Evolutionary conservation across 768 basidiomycete species (phyloP).

Genomic region (Royoungia palumana): DNA sequence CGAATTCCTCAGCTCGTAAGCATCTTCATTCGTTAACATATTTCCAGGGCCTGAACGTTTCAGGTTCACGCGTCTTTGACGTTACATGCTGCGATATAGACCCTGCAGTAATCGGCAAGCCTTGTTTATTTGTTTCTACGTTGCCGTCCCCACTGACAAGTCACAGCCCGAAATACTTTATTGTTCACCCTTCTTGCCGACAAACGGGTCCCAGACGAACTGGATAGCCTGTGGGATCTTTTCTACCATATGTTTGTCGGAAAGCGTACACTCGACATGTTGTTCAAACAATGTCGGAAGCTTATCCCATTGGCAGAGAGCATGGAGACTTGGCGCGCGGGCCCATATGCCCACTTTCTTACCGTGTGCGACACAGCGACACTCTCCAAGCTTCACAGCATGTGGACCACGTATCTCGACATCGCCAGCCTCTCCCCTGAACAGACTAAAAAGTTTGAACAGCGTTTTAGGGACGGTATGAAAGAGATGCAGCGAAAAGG

Average conservation of each 20-base stretch:
- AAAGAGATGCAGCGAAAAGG: background rate
- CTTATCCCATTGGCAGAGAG: slow-evolving; percentile 21
- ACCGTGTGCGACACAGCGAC: slow-evolving; percentile 19
- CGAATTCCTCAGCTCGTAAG: slow-evolving; percentile 6
- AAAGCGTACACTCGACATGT: slow-evolving; percentile 12
- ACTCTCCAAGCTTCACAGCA: slow-evolving; percentile 14
- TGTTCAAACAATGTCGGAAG: slow-evolving; percentile 25
- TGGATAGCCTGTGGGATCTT: slow-evolving; percentile 22
- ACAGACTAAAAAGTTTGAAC: slow-evolving; percentile 11
- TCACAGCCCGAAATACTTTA: slow-evolving; percentile 25
- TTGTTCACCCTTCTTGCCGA: slow-evolving; percentile 28
- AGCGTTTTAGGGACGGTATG: slow-evolving; percentile 9
- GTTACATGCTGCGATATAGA: slow-evolving; percentile 32
- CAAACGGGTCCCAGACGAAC: slow-evolving; percentile 5
- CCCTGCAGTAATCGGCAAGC: slow-evolving; percentile 23
- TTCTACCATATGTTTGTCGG: slow-evolving; percentile 28
- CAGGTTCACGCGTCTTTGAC: slow-evolving; percentile 20
- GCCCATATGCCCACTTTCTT: slow-evolving; percentile 27
- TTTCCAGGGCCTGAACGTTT: background rate
- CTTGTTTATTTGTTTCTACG: no score
- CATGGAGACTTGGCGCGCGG: slow-evolving; percentile 17
- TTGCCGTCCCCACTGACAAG: background rate
- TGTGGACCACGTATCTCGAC: slow-evolving; percentile 22
- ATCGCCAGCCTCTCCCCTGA: slow-evolving; percentile 1
- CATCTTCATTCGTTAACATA: background rate